phyloP scores from a whole-genome alignment of 1,284 basidiomycete species.

The Sporisorium scitamineum region DNA sequence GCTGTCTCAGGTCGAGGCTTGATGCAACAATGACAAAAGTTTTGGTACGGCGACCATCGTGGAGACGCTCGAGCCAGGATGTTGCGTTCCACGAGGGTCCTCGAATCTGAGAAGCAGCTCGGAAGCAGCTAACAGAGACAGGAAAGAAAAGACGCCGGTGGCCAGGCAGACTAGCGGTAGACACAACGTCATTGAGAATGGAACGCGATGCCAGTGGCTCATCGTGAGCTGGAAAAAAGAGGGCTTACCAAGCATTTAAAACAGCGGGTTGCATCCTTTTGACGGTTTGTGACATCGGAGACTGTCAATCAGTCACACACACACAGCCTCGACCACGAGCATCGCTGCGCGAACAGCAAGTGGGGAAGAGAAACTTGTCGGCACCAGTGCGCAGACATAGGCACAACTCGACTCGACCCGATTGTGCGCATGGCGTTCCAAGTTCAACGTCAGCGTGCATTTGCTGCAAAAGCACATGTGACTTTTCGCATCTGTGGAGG shows the following conservation, averaged over 20 bases:
- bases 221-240: not conserved
- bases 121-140: no score
- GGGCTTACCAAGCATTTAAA: not conserved
- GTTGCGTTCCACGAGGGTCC: not conserved
- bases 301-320: no score
- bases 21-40: not conserved
- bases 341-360: not conserved
- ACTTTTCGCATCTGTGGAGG: not conserved
- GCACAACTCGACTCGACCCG: no score
- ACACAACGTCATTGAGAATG: constrained; percentile 14
- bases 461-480: not conserved
- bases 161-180: not conserved
- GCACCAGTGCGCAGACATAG: not conserved
- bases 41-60: not conserved
- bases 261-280: not conserved
- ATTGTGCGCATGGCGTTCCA: constrained; percentile 14
- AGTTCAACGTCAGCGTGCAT: constrained; percentile 38
- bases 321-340: not conserved
- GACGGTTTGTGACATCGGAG: no score
- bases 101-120: no score
- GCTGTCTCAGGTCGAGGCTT: not conserved
- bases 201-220: not conserved
- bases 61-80: constrained; percentile 1
- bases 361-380: not conserved
- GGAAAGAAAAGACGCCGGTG: constrained; percentile 18